phyloP scores from a whole-genome alignment of 352 stramenopile genomes.

The Pythium folliculosum region DNA sequence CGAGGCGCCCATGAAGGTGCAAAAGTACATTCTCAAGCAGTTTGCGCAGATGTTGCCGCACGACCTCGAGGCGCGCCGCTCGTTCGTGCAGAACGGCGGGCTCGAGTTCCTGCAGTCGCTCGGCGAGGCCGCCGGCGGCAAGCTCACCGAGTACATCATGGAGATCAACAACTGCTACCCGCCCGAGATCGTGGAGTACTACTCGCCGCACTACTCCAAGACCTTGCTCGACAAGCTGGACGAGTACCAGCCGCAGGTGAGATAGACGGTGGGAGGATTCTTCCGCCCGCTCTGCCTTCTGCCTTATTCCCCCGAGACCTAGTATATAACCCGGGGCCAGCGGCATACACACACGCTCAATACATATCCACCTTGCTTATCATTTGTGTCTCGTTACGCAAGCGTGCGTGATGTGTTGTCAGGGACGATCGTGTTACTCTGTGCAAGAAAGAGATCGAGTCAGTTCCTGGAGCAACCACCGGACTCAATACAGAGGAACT shows the following conservation, averaged over 20 bases:
- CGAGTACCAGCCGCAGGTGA: conserved; percentile 91
- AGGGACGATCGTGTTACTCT: neutral
- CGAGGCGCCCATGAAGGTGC: conserved; percentile 92
- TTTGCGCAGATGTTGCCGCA: conserved; percentile 95
- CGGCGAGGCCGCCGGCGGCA: conserved; percentile 90
- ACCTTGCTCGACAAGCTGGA: conserved; percentile 96
- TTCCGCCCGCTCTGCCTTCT: too few species aligned
- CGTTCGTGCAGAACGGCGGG: conserved; percentile 93
- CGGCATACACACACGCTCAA: neutral
- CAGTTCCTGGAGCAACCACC: too few species aligned
- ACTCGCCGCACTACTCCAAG: conserved; percentile 96
- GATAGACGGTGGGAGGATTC: conserved; percentile 37
- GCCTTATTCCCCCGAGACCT: neutral
- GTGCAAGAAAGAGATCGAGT: too few species aligned
- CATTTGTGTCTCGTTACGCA: neutral
- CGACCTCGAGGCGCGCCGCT: conserved; percentile 90
- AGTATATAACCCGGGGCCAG: neutral
- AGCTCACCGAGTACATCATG: conserved; percentile 94
- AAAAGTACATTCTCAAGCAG: conserved; percentile 97
- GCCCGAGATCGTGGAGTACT: conserved; percentile 96
- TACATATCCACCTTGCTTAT: neutral
- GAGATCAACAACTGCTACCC: conserved; percentile 97
- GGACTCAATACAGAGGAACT: neutral
- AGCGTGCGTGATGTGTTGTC: neutral
- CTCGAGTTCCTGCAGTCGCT: conserved; percentile 94